Evolutionary conservation across 805 yeast genomes (phyloP), one percentile per base, ranked within the genome.

Genomic region (Ogataea methanolica): DNA sequence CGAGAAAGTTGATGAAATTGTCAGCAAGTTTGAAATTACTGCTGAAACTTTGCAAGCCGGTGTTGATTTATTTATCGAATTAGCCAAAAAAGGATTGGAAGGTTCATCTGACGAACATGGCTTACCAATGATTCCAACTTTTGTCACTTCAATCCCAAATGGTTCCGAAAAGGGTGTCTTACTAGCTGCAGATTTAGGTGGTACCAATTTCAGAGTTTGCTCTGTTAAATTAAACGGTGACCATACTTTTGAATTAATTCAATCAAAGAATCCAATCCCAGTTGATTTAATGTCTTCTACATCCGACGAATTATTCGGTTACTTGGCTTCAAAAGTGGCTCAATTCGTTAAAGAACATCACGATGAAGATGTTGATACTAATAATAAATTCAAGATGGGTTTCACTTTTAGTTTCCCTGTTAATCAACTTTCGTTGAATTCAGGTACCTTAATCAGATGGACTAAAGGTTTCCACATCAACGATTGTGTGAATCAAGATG

Each of bases 341-440:
- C 68, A 68, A 2, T 94, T 94, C 63, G 70, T 94, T 56, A 65
- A 71, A 21, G 76, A 78, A 49, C 83, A 86, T 61, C 96, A 90
- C 64, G 62, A 58, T 5, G 59, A 60, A 12, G 58, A 58, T 14
- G 47, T 43, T 40, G 55, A 57, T 37, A 40, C 48, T 1, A 35
- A 34, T 3, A 49, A 60, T 23, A 56, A 59, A 22, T 75, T 88
- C 65, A 86, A 85, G 60, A 66, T 92, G 70, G 98, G 98, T 1
- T 90, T 94, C 72, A 92, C 98, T 1, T 92, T 92, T 63, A 83
- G 94, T 12, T 92, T 91, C 75, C 99, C 99, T 2, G 89, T 90
- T 31, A 78, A 84, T 52, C 99, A 92, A 70, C 80, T 86, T 22
- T 85, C 90, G 3, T 71, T 94, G 56, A 78, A 82, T 62, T 72